Evolutionary conservation across 768 basidiomycete species (phyloP).

Genomic region (Melanogaster broomeanus): DNA sequence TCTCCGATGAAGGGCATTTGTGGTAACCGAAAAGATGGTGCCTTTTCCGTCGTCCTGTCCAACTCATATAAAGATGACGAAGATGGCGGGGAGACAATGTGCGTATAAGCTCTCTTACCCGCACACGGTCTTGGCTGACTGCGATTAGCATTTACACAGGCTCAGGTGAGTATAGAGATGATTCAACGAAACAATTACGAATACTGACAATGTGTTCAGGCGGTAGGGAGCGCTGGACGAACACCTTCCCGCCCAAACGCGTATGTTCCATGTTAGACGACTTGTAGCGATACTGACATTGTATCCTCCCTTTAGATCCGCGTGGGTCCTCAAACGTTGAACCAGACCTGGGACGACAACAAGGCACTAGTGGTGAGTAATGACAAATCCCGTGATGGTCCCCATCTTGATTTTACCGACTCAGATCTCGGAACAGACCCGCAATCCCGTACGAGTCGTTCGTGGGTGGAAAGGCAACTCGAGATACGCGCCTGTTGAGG

Average conservation of each 20-base stretch:
- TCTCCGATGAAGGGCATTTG: conserved; percentile 14
- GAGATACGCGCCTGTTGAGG: conserved; percentile 24
- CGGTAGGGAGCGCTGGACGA: conserved; percentile 13
- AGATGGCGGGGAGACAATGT: conserved; percentile 30
- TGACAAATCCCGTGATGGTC: not conserved
- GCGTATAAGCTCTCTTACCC: not conserved
- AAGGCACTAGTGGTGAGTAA: conserved; percentile 19
- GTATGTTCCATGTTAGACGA: conserved; percentile 12
- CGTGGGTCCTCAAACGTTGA: conserved; percentile 20
- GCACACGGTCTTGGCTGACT: not conserved
- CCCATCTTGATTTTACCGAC: not conserved
- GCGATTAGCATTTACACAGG: conserved; percentile 29
- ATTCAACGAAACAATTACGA: not conserved
- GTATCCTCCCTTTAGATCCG: conserved; percentile 5
- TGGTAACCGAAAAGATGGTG: conserved; percentile 12
- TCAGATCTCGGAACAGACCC: conserved; percentile 22
- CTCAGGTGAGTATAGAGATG: not conserved
- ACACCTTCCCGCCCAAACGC: conserved; percentile 16
- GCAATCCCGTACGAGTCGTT: conserved; percentile 26
- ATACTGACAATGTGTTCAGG: conserved; percentile 3
- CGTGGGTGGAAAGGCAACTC: conserved; percentile 22
- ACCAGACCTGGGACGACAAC: conserved; percentile 28
- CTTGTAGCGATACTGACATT: not conserved
- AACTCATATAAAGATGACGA: conserved; percentile 22
- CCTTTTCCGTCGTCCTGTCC: conserved; percentile 22